These are phyloP conservation scores for Kazachstania bromeliacearum DNA, from an alignment of 805 yeast species.

Conservation along the genomic window DNA sequence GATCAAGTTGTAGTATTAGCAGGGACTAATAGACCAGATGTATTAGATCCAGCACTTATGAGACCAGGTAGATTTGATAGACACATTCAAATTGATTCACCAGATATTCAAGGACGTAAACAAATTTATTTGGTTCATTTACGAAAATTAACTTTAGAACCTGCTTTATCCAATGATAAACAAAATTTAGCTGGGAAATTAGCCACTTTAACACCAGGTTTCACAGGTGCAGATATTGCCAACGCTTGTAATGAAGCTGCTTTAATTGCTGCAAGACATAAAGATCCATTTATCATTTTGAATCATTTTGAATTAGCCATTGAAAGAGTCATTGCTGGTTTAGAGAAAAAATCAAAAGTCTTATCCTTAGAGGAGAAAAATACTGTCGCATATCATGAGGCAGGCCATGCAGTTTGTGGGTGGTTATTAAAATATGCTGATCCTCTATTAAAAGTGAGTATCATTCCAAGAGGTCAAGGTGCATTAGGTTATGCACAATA, in stretches of 20 bases:
- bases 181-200: constrained; percentile 70
- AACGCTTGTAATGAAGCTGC: constrained; percentile 94
- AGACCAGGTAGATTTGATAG: constrained; percentile 95
- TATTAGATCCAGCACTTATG: constrained; percentile 77
- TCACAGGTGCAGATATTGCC: constrained; percentile 94
- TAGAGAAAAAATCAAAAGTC: constrained; percentile 75
- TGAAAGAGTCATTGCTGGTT: constrained; percentile 91
- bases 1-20: constrained; percentile 92
- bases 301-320: constrained; percentile 84
- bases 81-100: constrained; percentile 76
- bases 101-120: constrained; percentile 83
- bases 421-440: constrained; percentile 86
- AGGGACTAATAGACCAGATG: constrained; percentile 90
- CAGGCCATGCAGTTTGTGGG: constrained; percentile 95
- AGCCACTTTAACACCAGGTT: constrained; percentile 90
- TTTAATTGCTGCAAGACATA: constrained; percentile 76
- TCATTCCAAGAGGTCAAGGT: constrained; percentile 90
- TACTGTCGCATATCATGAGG: constrained; percentile 90
- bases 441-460: constrained; percentile 86
- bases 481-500: constrained; percentile 96
- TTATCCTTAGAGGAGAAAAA: constrained; percentile 72
- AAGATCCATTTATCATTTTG: constrained; percentile 51
- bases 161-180: constrained; percentile 30
- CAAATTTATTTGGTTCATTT: constrained; percentile 79
- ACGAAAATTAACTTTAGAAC: constrained; percentile 30